Percentiles rank a stretch among this genome's conserved stretches.
Conservation (phyloP, 495 filamentous ascomycete genomes). For the Bacidia rubella region DNA sequence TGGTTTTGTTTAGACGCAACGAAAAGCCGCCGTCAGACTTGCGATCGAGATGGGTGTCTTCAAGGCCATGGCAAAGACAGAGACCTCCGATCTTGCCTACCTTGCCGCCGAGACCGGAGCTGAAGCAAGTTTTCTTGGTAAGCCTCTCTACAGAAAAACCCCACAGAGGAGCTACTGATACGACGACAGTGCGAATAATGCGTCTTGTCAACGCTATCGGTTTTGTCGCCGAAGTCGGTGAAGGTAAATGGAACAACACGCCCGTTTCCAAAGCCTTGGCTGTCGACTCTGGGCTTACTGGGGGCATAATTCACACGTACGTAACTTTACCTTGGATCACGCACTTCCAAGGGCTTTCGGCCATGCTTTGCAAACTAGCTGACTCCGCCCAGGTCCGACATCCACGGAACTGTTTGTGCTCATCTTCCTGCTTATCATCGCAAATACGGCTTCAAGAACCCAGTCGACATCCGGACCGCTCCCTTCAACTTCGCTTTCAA, state of each 20-base stretch:
- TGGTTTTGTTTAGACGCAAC: background rate
- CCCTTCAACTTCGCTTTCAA: constrained; percentile 22
- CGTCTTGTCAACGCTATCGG: background rate
- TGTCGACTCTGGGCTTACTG: background rate
- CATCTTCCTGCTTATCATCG: background rate
- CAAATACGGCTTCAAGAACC: background rate
- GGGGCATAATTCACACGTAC: background rate
- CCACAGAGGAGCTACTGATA: too few relatives aligned
- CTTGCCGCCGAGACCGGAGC: too few relatives aligned
- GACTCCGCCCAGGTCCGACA: background rate
- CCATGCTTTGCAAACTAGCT: too few relatives aligned
- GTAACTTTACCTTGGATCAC: background rate
- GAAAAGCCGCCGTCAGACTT: background rate
- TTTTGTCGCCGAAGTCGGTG: background rate
- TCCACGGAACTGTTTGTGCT: background rate
- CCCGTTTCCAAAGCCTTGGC: background rate
- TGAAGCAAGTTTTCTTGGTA: too few relatives aligned
- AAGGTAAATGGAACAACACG: background rate
- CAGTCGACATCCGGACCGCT: background rate
- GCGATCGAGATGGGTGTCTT: background rate
- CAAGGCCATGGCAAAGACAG: background rate
- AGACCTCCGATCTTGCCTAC: too few relatives aligned
- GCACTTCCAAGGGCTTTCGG: too few relatives aligned
- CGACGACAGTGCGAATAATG: background rate
- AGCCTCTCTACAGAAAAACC: too few relatives aligned